These are phyloP conservation scores for Diaporthe sp. DNA, from an alignment of 2,329 filamentous ascomycete species.

Conservation along the genomic window DNA sequence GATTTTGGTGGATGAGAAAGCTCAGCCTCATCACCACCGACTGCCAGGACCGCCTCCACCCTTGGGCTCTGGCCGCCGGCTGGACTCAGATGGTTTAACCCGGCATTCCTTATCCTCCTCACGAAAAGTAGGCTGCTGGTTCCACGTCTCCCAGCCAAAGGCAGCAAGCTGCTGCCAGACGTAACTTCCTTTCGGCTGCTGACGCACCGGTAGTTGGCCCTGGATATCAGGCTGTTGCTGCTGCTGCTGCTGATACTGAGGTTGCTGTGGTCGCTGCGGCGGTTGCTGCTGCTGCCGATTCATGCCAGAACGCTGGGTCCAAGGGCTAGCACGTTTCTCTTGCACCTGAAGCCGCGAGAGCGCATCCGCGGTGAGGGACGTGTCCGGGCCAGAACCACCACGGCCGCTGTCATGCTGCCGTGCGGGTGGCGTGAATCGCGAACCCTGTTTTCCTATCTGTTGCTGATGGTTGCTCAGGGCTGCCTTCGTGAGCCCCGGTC, in stretches of 20 bases:
- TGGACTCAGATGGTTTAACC: neutral
- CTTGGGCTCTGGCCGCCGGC: neutral
- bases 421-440: neutral
- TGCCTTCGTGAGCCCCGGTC: slow-evolving; percentile 14
- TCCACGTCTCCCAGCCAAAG: neutral
- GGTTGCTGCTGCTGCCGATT: neutral
- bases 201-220: neutral
- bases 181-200: neutral
- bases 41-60: neutral
- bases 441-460: neutral
- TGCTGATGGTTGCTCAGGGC: slow-evolving; percentile 5
- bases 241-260: neutral
- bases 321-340: neutral
- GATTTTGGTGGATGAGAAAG: neutral
- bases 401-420: neutral
- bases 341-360: slow-evolving; percentile 16
- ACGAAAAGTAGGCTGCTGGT: neutral
- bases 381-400: neutral
- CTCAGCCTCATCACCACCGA: neutral
- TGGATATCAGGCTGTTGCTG: neutral
- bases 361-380: slow-evolving; percentile 19
- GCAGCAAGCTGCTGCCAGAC: neutral
- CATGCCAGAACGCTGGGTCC: neutral
- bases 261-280: neutral
- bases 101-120: slow-evolving; percentile 11